Evolutionary conservation across 371 early-diverging fungal genomes (phyloP).

Genomic region (Saksenaea vasiformis): DNA sequence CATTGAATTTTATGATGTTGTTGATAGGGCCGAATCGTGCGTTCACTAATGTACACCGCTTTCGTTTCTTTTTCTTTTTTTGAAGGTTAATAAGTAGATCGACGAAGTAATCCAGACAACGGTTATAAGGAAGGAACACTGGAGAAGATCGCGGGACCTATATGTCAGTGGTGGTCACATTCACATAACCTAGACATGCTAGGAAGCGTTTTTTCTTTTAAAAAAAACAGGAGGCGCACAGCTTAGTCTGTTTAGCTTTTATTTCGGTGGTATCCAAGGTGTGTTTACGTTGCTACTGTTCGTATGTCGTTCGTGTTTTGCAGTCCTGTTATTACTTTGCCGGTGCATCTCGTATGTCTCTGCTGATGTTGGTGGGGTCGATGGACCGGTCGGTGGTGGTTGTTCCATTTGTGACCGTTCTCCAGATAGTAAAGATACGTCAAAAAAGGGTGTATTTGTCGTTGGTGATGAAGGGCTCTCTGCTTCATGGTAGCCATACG

Average conservation of each 20-base stretch:
- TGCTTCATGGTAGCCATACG: constrained; percentile 30
- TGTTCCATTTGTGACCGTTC: neutral
- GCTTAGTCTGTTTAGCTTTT: neutral
- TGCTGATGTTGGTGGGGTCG: constrained; percentile 6
- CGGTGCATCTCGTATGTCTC: constrained; percentile 33
- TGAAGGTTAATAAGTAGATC: neutral
- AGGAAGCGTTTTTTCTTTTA: neutral
- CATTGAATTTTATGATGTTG: too few relatives aligned
- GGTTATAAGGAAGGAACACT: neutral
- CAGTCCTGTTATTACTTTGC: constrained; percentile 22
- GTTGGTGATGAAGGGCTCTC: constrained; percentile 48
- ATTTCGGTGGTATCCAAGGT: constrained; percentile 6
- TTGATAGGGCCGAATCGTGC: too few relatives aligned
- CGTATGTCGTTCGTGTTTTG: constrained; percentile 24
- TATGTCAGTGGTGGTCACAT: neutral
- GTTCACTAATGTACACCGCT: too few relatives aligned
- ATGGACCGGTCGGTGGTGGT: constrained; percentile 7
- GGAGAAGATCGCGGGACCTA: neutral
- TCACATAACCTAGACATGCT: neutral
- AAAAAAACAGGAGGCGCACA: neutral
- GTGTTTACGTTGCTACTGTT: constrained; percentile 1
- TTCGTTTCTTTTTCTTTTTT: too few relatives aligned
- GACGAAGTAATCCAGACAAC: neutral
- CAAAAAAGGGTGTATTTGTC: constrained; percentile 32
- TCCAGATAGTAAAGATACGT: constrained; percentile 15